Conservation (phyloP, 768 basidiomycete species). For the Trametes villosa region DNA sequence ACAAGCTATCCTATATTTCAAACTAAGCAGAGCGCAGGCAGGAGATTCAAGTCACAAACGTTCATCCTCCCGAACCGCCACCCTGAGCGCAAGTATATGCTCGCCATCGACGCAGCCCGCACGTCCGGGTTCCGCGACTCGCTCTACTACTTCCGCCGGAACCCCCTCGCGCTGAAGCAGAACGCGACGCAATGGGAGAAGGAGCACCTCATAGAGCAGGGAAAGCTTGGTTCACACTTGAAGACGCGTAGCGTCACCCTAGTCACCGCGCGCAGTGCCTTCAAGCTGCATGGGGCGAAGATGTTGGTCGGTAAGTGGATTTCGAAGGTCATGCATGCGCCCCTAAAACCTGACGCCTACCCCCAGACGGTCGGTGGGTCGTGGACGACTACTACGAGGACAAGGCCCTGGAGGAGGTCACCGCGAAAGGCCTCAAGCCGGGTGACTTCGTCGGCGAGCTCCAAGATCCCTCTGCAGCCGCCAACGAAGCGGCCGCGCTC, state of each 20-base stretch:
- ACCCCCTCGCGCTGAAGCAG: slow-evolving; percentile 87
- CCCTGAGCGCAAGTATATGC: slow-evolving; percentile 86
- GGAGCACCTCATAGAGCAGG: slow-evolving; percentile 86
- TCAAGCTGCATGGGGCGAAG: slow-evolving; percentile 92
- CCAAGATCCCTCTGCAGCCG: slow-evolving; percentile 67
- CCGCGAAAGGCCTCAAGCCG: slow-evolving; percentile 79
- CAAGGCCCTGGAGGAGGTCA: slow-evolving; percentile 74
- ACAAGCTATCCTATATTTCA: not conserved
- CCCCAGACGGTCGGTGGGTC: slow-evolving; percentile 86
- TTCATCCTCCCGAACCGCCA: slow-evolving; percentile 88
- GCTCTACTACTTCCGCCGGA: slow-evolving; percentile 95
- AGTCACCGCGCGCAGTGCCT: slow-evolving; percentile 90
- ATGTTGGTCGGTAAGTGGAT: slow-evolving; percentile 74
- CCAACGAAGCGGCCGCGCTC: slow-evolving; percentile 48
- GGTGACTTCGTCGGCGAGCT: slow-evolving; percentile 85
- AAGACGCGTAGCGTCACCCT: slow-evolving; percentile 92
- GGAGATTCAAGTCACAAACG: slow-evolving; percentile 86
- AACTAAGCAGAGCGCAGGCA: slow-evolving; percentile 51
- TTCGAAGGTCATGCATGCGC: not conserved
- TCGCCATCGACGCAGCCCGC: slow-evolving; percentile 96
- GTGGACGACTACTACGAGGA: slow-evolving; percentile 97
- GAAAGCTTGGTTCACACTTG: slow-evolving; percentile 87
- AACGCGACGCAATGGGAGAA: slow-evolving; percentile 90
- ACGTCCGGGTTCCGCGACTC: slow-evolving; percentile 97
- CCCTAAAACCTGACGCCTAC: not conserved